phyloP scores from a whole-genome alignment of 805 yeast species.

The Hanseniaspora lindneri region DNA sequence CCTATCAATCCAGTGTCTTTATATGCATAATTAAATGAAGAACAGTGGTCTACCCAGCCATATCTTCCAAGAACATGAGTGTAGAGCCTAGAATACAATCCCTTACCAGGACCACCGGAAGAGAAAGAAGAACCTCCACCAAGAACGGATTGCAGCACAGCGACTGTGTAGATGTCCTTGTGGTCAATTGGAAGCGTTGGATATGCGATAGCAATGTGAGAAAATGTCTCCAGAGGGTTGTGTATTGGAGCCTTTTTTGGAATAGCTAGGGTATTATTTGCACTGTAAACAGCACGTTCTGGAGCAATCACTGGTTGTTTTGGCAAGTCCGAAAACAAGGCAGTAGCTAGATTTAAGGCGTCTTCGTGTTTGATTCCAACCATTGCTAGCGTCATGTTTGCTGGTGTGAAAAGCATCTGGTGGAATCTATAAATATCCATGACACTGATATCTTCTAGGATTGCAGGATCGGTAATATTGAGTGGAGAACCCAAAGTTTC shows the following conservation, averaged over 20 bases:
- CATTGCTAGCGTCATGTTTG: conserved; percentile 71
- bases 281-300: conserved; percentile 1
- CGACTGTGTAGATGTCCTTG: conserved; percentile 81
- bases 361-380: conserved; percentile 65
- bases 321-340: conserved; percentile 54
- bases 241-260: conserved; percentile 41
- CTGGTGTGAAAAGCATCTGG: conserved; percentile 56
- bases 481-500: conserved; percentile 79
- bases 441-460: not conserved
- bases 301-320: conserved; percentile 23
- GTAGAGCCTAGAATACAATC: conserved; percentile 91
- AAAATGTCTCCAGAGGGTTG: conserved; percentile 66
- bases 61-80: conserved; percentile 83
- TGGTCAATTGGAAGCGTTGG: conserved; percentile 75
- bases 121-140: conserved; percentile 98
- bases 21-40: conserved; percentile 80
- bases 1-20: conserved; percentile 88
- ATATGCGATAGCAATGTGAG: conserved; percentile 75
- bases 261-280: conserved; percentile 29
- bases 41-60: conserved; percentile 81
- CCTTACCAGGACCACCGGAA: conserved; percentile 99
- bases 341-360: conserved; percentile 53
- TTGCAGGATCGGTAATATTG: conserved; percentile 30
- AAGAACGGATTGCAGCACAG: conserved; percentile 74
- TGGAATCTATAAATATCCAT: conserved; percentile 25